Conservation (phyloP, 2,329 filamentous ascomycete genomes). For the Botrytis elliptica region DNA sequence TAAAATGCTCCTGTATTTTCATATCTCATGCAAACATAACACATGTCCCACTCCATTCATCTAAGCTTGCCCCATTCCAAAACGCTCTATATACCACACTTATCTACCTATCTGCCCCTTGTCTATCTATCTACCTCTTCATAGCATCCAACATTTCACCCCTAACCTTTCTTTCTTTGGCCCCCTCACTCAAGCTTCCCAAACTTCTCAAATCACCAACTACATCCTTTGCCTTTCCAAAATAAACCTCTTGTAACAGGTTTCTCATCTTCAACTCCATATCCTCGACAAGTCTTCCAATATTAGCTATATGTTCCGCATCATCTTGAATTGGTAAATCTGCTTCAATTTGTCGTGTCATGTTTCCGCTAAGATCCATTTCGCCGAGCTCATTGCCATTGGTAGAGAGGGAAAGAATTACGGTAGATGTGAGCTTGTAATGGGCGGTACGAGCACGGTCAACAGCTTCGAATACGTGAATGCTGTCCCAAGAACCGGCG, state of each 20-base stretch:
- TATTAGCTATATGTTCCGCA: slow-evolving; percentile 91
- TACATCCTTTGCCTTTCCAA: slow-evolving; percentile 98
- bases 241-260: slow-evolving; percentile 96
- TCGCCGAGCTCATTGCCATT: slow-evolving; percentile 68
- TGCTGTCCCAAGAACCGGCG: slow-evolving; percentile 92
- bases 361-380: slow-evolving; percentile 93
- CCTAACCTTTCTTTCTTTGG: slow-evolving; percentile 80
- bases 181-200: slow-evolving; percentile 77
- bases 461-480: slow-evolving; percentile 96
- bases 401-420: slow-evolving; percentile 84
- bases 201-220: slow-evolving; percentile 92
- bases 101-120: background rate
- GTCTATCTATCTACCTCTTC: slow-evolving; percentile 33
- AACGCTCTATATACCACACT: background rate
- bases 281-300: slow-evolving; percentile 91
- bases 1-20: slow-evolving; percentile 10
- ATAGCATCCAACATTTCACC: slow-evolving; percentile 76
- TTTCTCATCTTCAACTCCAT: slow-evolving; percentile 99
- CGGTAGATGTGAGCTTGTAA: slow-evolving; percentile 96
- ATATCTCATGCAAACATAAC: slow-evolving; percentile 20
- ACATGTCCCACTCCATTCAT: background rate
- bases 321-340: slow-evolving; percentile 88
- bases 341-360: slow-evolving; percentile 94
- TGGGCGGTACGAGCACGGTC: slow-evolving; percentile 89
- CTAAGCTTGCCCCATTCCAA: background rate